Evolutionary conservation across 2,329 filamentous ascomycete species (phyloP).

Genomic region (Sarocladiaceae sp.): DNA sequence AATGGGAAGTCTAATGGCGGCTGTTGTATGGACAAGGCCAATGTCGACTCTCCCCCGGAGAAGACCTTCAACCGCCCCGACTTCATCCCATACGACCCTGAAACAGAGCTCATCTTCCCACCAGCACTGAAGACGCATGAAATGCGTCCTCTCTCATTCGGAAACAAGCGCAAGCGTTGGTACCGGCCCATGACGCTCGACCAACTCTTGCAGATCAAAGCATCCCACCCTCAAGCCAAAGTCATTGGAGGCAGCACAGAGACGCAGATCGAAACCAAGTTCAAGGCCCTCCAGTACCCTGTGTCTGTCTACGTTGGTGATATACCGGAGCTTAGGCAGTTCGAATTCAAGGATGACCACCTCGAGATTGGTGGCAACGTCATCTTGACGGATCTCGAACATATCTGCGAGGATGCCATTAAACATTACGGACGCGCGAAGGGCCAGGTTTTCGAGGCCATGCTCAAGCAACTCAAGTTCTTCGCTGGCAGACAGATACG

Average conservation of each 20-base stretch:
- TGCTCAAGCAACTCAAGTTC: constrained; percentile 88
- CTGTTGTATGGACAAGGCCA: constrained; percentile 63
- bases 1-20: constrained; percentile 27
- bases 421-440: constrained; percentile 65
- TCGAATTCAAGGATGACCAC: constrained; percentile 69
- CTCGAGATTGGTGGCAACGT: constrained; percentile 94
- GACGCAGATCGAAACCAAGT: constrained; percentile 97
- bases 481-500: constrained; percentile 94
- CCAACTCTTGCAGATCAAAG: constrained; percentile 89
- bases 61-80: constrained; percentile 76
- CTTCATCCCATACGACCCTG: constrained; percentile 89
- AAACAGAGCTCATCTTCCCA: constrained; percentile 93
- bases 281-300: constrained; percentile 88
- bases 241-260: constrained; percentile 95
- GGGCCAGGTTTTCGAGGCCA: constrained; percentile 80
- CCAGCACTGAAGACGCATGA: constrained; percentile 77
- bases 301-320: constrained; percentile 90
- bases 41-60: constrained; percentile 43
- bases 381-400: constrained; percentile 82
- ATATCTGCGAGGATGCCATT: constrained; percentile 73
- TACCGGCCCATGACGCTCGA: constrained; percentile 80
- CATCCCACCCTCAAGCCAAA: constrained; percentile 75
- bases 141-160: constrained; percentile 76
- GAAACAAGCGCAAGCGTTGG: constrained; percentile 93
- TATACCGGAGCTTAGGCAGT: constrained; percentile 81